Evolutionary conservation across 2,329 filamentous ascomycete species (phyloP).

Genomic region (Fusarium pininemorale): DNA sequence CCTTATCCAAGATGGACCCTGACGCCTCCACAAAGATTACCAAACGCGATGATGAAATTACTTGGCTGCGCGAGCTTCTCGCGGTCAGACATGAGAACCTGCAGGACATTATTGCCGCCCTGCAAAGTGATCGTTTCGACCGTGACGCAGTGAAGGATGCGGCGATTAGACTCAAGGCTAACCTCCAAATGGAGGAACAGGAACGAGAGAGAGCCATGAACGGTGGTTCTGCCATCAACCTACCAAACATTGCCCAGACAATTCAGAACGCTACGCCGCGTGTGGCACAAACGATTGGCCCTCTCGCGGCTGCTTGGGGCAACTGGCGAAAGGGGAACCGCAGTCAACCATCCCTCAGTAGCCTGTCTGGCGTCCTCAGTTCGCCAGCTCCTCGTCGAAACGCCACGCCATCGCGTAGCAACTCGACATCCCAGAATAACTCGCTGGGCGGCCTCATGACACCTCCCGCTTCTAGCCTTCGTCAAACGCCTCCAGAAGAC

Average conservation of each 20-base stretch:
- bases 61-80: slow-evolving; percentile 92
- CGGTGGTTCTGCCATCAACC: slow-evolving; percentile 70
- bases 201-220: slow-evolving; percentile 87
- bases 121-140: slow-evolving; percentile 80
- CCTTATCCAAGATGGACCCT: slow-evolving; percentile 73
- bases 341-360: slow-evolving; percentile 59
- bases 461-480: slow-evolving; percentile 80
- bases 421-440: slow-evolving; percentile 60
- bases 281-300: slow-evolving; percentile 82
- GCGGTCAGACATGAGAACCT: slow-evolving; percentile 91
- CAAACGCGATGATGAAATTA: slow-evolving; percentile 93
- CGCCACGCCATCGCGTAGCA: slow-evolving; percentile 70
- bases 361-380: slow-evolving; percentile 58
- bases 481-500: slow-evolving; percentile 64
- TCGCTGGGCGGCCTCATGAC: slow-evolving; percentile 86
- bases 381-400: slow-evolving; percentile 54
- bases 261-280: slow-evolving; percentile 83
- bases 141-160: slow-evolving; percentile 85
- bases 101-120: slow-evolving; percentile 85
- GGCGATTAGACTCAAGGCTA: slow-evolving; percentile 90
- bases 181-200: slow-evolving; percentile 97
- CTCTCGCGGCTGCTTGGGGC: slow-evolving; percentile 89
- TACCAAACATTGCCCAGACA: slow-evolving; percentile 81
- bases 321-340: slow-evolving; percentile 84
- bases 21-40: slow-evolving; percentile 84